Evolutionary conservation across 371 early-diverging fungal genomes (phyloP), one percentile per base, ranked within the genome.

Genomic region (Mucor indicus): DNA sequence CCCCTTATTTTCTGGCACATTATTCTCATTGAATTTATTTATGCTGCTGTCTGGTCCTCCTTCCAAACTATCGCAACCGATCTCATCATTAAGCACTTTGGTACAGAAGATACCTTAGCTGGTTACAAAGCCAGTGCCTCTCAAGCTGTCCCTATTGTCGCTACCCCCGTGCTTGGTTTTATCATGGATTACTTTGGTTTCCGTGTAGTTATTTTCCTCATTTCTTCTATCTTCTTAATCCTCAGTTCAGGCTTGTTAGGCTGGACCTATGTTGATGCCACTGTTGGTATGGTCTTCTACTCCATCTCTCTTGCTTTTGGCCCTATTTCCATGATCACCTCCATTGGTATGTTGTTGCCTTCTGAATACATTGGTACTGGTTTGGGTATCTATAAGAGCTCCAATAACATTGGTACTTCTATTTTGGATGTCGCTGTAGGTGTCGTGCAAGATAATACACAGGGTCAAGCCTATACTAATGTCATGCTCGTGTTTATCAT

Each of bases 101-200:
- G 67, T 35, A 63, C 63, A 4, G 52, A 48, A 6, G 51, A 62
- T 13, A 46, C 51, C 7, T 44, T 80, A 21, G 77, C 80, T 10
- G 80, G 76, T 16, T 83, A 76, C 48, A 70, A 72, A 22, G 68
- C 79, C 6, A 72, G 75, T 55, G 66, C 74, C 8, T 71, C 79
- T 29, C 70, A 76, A 50, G 56, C 60, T 8, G 55, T 81, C 1
- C 84, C 84, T 10, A 77, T 81, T 32, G 67, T 77, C 9, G 69
- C 72, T 13, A 74, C 80, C 1, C 81, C 84, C n/a, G 24, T 77
- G 6, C 52, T 77, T 17, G 84, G 84, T 38, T 38, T 77, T 37
- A 38, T 78, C 32, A 67, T 81, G 56, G 81, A 83, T 42, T 50
- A 58, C 27, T 69, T 64, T 47, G 84, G 84, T 24, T 48, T 38